Base-by-base conservation (phyloP, 2,329 filamentous ascomycete genomes). In the Penicillium concentricum region DNA sequence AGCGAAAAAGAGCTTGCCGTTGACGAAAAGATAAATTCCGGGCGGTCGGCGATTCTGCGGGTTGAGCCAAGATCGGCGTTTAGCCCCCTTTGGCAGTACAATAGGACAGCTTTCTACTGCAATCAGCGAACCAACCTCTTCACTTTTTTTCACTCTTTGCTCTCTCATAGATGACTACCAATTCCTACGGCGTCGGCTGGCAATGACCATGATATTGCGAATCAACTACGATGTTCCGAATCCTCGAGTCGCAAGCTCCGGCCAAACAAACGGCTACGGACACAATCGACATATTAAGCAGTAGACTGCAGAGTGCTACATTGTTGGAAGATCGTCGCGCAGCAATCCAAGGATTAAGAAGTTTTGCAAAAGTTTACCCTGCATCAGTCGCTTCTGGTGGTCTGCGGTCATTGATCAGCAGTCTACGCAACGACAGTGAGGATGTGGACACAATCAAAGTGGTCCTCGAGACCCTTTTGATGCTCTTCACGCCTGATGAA, bases 401-500 rank as follows among this genome's bases (percentile, higher is more conserved):
- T n/a, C 79, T 99, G 46, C 85, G 93, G 61, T 91, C 90, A 55
- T 81, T 99, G 55, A 97, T 99, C 64, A 86, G 85, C 13, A 91
- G 90, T 67, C 78, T 99, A 51, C 86, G 86, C 64, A 92, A 91
- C 71, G 94, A 99, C 82, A 86, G 86, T 58, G 91, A 96, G 72
- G 94, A 99, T 82, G 89, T 96, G 56, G 94, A 99, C 74, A 99
- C 95, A 5, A 89, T 96, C 72, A 96, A 97, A 77, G 86, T 96
- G 56, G 90, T 96, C 59, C 82, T 99, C 62, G 94, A 99, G 82
- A 99, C 95, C 43, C 79, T 99, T 67, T 81, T 97, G 72, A 93
- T 95, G 87, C 86, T 99, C 39, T 97, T 97, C 75, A 85, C 84
- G 64, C 86, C 85, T 6, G 84, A 88, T 69, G 81, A 82, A 67